Evolutionary conservation across 2,329 filamentous ascomycete genomes (phyloP).

Genomic region (Cladosporium sp.): DNA sequence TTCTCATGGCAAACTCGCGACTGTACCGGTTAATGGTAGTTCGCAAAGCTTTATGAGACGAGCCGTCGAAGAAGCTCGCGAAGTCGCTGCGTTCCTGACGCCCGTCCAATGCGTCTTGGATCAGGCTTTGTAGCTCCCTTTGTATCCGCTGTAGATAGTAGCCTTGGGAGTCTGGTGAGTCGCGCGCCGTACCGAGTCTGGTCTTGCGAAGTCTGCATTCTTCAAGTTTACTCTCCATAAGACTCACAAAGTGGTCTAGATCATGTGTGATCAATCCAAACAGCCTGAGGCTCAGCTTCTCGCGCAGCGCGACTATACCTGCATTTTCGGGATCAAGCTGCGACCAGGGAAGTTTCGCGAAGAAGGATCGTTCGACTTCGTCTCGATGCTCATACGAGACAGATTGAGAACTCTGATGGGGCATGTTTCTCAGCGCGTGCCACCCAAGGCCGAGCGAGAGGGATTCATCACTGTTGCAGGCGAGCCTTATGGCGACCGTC

Average conservation of each 20-base stretch:
- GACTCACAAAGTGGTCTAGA: background rate
- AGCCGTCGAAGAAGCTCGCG: background rate
- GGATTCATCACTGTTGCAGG: background rate
- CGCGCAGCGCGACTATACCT: background rate
- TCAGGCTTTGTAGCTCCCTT: background rate
- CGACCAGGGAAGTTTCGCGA: background rate
- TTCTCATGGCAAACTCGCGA: background rate
- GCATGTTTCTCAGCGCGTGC: background rate
- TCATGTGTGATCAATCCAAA: background rate
- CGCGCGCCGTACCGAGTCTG: background rate
- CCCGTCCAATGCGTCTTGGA: background rate
- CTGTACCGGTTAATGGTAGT: background rate
- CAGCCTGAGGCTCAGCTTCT: conserved; percentile 3
- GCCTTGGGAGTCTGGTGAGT: background rate
- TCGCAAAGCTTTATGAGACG: background rate
- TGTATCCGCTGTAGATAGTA: background rate
- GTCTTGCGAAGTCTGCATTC: background rate
- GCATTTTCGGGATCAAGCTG: background rate
- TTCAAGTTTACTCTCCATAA: background rate
- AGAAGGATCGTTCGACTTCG: background rate
- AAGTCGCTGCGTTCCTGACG: background rate
- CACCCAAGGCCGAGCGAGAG: conserved; percentile 1
- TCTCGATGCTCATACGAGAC: background rate
- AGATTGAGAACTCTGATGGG: background rate
- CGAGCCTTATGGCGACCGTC: background rate